phyloP scores from a whole-genome alignment of 345 rosid species.

The Limnanthes douglasii region DNA sequence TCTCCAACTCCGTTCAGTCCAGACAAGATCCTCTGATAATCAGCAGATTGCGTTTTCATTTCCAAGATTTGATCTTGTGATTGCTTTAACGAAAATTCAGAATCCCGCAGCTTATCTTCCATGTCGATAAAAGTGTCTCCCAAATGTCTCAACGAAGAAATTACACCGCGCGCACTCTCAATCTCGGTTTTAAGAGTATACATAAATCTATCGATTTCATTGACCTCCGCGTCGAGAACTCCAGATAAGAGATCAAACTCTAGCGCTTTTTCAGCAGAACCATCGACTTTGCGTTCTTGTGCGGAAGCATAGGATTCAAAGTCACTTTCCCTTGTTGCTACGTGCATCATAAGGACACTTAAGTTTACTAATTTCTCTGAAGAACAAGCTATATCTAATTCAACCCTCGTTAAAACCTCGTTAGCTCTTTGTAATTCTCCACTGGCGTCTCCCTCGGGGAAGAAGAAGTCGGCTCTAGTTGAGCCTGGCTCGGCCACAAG shows the following conservation, averaged over 20 bases:
- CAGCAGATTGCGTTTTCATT: slow-evolving; percentile 44
- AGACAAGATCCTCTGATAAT: slow-evolving; percentile 35
- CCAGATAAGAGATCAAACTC: slow-evolving; percentile 61
- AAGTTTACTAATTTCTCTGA: slow-evolving; percentile 73
- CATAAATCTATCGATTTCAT: slow-evolving; percentile 37
- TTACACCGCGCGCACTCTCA: slow-evolving; percentile 14
- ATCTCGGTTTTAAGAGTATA: slow-evolving; percentile 21
- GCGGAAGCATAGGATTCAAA: slow-evolving; percentile 39
- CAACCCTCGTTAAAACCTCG: slow-evolving; percentile 37
- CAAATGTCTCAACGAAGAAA: slow-evolving; percentile 28
- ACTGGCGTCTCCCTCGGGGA: slow-evolving; percentile 27
- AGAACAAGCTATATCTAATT: slow-evolving; percentile 57
- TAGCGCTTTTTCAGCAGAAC: slow-evolving; percentile 37
- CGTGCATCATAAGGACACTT: slow-evolving; percentile 56
- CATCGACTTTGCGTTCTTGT: slow-evolving; percentile 13
- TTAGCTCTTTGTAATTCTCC: slow-evolving; percentile 24
- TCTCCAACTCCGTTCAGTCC: slow-evolving; percentile 23
- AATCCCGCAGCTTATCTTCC: slow-evolving; percentile 50
- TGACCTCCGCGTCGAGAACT: slow-evolving; percentile 49
- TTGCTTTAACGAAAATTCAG: slow-evolving; percentile 38
- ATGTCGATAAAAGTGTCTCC: slow-evolving; percentile 28
- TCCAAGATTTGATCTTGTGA: slow-evolving; percentile 45
- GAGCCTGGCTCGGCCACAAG: slow-evolving; percentile 33
- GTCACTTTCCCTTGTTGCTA: slow-evolving; percentile 57
- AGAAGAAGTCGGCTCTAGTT: slow-evolving; percentile 26